A percentile compares a stretch with the other conserved stretches of the same genome.
These are phyloP conservation scores for Penicillium egyptiacum DNA, from an alignment of 495 filamentous ascomycete species.

Conservation along the genomic window DNA sequence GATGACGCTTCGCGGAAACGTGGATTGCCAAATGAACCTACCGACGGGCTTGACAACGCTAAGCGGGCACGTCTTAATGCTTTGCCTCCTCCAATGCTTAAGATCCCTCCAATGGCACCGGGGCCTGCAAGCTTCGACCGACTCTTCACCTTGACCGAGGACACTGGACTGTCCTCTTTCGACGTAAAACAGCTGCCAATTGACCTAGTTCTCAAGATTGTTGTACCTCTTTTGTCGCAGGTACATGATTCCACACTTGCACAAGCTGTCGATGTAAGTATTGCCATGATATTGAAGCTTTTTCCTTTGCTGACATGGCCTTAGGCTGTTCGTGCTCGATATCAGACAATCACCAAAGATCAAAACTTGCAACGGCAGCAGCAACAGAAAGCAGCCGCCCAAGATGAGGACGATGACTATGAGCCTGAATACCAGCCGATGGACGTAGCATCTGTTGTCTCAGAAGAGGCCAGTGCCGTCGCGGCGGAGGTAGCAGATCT, in stretches of 20 bases:
- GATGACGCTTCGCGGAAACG: constrained; percentile 76
- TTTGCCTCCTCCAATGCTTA: constrained; percentile 47
- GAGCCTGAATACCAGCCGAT: constrained; percentile 77
- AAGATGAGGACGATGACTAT: constrained; percentile 88
- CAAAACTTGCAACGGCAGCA: constrained; percentile 40
- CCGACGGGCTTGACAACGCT: constrained; percentile 64
- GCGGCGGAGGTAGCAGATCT: constrained; percentile 53
- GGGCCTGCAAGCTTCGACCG: constrained; percentile 75
- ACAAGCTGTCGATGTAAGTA: constrained; percentile 61
- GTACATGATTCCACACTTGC: constrained; percentile 64
- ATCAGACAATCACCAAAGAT: constrained; percentile 44
- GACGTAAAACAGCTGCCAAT: constrained; percentile 76
- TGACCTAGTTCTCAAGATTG: constrained; percentile 73
- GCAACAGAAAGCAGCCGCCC: constrained; percentile 46
- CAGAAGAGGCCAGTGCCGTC: constrained; percentile 67
- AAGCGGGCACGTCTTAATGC: constrained; percentile 71
- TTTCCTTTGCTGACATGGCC: constrained; percentile 24
- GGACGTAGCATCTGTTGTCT: constrained; percentile 70
- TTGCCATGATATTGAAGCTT: not conserved
- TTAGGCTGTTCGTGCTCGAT: constrained; percentile 49
- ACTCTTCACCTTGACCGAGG: constrained; percentile 79
- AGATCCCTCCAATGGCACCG: constrained; percentile 64
- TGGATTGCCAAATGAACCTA: constrained; percentile 60
- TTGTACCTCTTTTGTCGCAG: constrained; percentile 64
- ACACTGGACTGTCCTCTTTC: constrained; percentile 70